A percentile compares a stretch with the other conserved stretches of the same genome.
Conservation (phyloP, 441 rosid species). For the Aquilaria agallochum region DNA sequence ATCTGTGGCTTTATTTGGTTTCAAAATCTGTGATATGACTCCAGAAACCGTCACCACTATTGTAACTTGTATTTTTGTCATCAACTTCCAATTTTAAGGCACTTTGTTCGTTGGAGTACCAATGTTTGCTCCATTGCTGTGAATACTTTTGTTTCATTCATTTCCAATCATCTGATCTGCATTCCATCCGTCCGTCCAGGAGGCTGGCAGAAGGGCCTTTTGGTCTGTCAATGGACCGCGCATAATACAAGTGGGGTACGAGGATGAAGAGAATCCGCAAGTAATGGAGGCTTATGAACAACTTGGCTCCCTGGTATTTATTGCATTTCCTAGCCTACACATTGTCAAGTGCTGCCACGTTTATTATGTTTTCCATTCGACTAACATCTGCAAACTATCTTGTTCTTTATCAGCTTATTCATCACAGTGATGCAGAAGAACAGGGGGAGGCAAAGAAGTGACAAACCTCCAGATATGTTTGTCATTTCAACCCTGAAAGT, state of each 20-base stretch:
- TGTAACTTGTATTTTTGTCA: background rate
- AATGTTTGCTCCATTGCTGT: too few species aligned
- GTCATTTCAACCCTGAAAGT: too few species aligned
- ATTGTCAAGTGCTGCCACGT: too few species aligned
- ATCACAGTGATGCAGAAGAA: slow-evolving; percentile 40
- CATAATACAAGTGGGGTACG: slow-evolving; percentile 82
- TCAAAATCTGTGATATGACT: background rate
- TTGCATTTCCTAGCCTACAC: background rate
- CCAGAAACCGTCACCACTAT: background rate
- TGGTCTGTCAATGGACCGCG: slow-evolving; percentile 89
- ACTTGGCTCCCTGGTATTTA: slow-evolving; percentile 75
- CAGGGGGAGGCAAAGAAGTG: slow-evolving; percentile 29
- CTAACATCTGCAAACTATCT: background rate
- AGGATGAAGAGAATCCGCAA: slow-evolving; percentile 80
- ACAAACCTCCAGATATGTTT: background rate
- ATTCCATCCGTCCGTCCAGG: slow-evolving; percentile 33
- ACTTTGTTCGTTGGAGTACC: background rate
- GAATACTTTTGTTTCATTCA: background rate
- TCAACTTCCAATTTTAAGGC: background rate
- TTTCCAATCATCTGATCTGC: background rate
- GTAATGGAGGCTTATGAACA: slow-evolving; percentile 91
- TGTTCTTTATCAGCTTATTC: slow-evolving; percentile 47
- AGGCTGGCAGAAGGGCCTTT: slow-evolving; percentile 81
- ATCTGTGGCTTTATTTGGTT: background rate
- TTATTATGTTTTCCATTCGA: too few species aligned